Conservation (phyloP, 495 filamentous ascomycete genomes). For the Neurospora sp. region DNA sequence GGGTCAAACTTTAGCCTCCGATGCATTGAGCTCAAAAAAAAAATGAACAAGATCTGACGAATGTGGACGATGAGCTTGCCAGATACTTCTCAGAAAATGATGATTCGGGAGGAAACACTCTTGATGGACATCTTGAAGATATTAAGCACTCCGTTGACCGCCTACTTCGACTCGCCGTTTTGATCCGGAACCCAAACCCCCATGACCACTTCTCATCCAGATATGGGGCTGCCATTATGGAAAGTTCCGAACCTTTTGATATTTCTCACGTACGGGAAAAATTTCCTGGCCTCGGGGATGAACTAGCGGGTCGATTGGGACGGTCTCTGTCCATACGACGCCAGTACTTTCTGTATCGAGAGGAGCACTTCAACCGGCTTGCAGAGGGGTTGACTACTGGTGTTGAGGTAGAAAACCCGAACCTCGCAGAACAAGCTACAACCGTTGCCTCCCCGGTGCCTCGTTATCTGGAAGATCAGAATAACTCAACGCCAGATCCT, state of each 20-base stretch:
- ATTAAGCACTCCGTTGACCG: conserved; percentile 16
- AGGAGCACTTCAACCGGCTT: conserved; percentile 26
- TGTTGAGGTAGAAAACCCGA: background rate
- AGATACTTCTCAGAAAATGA: background rate
- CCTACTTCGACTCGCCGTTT: conserved; percentile 24
- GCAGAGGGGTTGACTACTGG: conserved; percentile 5
- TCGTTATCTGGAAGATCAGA: background rate
- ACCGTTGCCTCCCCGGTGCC: background rate
- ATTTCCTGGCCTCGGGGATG: conserved; percentile 15
- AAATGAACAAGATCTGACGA: no score
- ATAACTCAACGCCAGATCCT: background rate
- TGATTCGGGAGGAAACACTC: background rate
- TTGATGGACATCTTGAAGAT: conserved; percentile 1
- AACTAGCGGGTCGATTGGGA: conserved; percentile 24
- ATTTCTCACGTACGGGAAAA: background rate
- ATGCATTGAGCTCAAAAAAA: no score
- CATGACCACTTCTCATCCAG: conserved; percentile 22
- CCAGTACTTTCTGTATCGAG: conserved; percentile 28
- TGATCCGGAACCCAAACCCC: conserved; percentile 23
- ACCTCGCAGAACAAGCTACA: background rate
- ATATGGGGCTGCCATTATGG: conserved; percentile 12
- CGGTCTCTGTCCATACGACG: conserved; percentile 24
- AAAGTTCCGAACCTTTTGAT: conserved; percentile 5
- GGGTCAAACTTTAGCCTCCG: no score
- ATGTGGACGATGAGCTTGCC: no score